These are phyloP conservation scores for Chytriomyces hyalinus DNA, from an alignment of 192 early-diverging fungal species.

Conservation along the genomic window DNA sequence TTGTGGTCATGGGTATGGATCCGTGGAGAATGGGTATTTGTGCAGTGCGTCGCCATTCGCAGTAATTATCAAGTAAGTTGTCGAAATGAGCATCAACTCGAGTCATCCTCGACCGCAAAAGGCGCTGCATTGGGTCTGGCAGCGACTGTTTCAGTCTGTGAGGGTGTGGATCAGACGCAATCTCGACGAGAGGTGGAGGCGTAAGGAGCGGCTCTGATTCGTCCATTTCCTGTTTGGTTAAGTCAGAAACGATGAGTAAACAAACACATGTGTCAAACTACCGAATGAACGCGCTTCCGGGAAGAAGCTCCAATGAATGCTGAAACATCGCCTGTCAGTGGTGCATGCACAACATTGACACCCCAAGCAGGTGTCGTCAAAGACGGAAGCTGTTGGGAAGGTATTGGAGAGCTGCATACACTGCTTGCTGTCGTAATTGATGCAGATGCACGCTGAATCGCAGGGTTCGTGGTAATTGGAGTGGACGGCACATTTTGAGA, in stretches of 20 bases:
- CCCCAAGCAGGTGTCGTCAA: neutral
- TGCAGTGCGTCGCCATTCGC: slow-evolving; percentile 51
- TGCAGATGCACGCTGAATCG: neutral
- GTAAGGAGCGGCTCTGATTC: slow-evolving; percentile 13
- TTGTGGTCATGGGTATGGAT: neutral
- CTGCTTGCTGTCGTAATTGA: neutral
- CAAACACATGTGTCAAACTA: neutral
- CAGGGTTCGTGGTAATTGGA: neutral
- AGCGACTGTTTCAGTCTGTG: no score
- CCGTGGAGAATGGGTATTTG: neutral
- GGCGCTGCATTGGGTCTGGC: no score
- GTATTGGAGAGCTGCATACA: slow-evolving; percentile 28
- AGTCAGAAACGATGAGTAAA: neutral
- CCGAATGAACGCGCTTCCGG: slow-evolving; percentile 15
- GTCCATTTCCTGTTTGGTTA: slow-evolving; percentile 29
- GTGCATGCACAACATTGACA: neutral
- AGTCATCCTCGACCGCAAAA: neutral
- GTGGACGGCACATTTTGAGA: slow-evolving; percentile 29
- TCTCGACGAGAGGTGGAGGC: neutral
- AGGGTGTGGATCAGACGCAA: no score
- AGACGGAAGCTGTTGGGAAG: neutral
- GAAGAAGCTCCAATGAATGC: neutral
- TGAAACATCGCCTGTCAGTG: neutral
- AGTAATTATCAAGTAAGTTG: slow-evolving; percentile 78
- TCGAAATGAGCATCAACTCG: slow-evolving; percentile 64